Evolutionary conservation across 441 rosid species (phyloP), one percentile per base, ranked within the genome.

Genomic region (Adansonia gregorii): DNA sequence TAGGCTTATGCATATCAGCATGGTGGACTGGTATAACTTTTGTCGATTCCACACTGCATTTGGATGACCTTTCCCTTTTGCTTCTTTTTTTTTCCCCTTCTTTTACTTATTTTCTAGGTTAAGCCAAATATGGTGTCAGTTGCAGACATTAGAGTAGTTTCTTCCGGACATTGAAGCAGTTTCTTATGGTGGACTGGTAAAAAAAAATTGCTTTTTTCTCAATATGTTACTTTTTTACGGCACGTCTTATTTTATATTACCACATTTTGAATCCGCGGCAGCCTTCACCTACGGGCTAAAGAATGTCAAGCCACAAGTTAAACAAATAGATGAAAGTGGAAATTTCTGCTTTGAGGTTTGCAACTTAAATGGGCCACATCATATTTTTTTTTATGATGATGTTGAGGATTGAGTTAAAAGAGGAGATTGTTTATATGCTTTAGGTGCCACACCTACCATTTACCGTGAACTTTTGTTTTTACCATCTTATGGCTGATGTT

Each of bases 61-160:
- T 41, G 49, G 20, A 56, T 75, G 43, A 63, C 51, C 56, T 48
- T 27, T 35, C 20, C 12, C 41, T 64, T 24, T 61, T 41, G 15
- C 15, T 76, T 61, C 15, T n/a, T 71, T 58, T 77, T 78, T 74
- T 31, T 31, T 31, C 2, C n/a, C 35, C 35, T 27, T 27, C 35
- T 61, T 11, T 27, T 31, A 1, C 14, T 31, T 35, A 74, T 74
- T 67, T 27, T 58, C 76, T 79, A 95, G 99, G 97, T 95, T 85
- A 85, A 94, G 88, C 99, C 98, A 68, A 95, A 92, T 85, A 94
- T 94, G 97, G 98, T 97, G 72, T 92, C 95, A 66, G 78, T 95
- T 82, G 86, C 90, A 45, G 97, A 92, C 76, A 94, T 95, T 71
- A 84, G 75, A 87, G 35, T 27, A 27, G 35, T 27, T 27, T 27